These are phyloP conservation scores for Leptodermis oblonga DNA, from an alignment of 257 asterid genomes.

Conservation along the genomic window DNA sequence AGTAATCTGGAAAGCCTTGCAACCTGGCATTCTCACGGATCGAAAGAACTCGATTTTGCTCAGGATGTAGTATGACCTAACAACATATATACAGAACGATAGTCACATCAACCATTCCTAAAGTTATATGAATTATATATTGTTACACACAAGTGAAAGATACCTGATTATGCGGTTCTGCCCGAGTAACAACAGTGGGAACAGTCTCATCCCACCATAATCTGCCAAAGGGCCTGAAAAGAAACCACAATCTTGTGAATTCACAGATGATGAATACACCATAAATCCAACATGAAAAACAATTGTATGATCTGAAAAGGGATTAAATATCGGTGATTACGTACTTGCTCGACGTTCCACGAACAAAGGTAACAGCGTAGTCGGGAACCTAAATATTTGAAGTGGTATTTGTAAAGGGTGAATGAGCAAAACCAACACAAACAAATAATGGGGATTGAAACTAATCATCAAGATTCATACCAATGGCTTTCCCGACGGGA, in stretches of 20 bases:
- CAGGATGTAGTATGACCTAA: constrained; percentile 64
- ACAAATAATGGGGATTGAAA: neutral
- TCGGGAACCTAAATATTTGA: constrained; percentile 61
- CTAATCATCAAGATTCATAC: constrained; percentile 28
- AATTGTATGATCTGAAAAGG: neutral
- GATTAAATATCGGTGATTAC: constrained; percentile 13
- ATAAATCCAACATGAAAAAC: neutral
- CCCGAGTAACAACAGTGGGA: constrained; percentile 83
- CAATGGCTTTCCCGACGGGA: constrained; percentile 81
- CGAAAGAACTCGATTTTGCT: constrained; percentile 71
- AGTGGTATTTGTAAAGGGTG: too few species aligned
- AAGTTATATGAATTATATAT: too few species aligned
- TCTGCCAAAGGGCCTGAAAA: constrained; percentile 82
- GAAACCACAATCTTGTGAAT: neutral
- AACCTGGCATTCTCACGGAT: constrained; percentile 86
- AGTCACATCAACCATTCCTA: neutral
- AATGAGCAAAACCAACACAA: neutral
- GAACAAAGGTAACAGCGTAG: constrained; percentile 61
- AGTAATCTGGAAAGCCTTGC: constrained; percentile 91
- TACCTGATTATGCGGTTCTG: constrained; percentile 92
- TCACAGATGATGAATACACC: neutral
- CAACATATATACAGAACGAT: neutral
- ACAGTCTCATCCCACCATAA: constrained; percentile 93
- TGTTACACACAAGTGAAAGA: neutral
- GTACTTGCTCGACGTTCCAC: constrained; percentile 73